Conservation (phyloP, 192 early-diverging fungal genomes). For the Linnemannia schmuckeri region DNA sequence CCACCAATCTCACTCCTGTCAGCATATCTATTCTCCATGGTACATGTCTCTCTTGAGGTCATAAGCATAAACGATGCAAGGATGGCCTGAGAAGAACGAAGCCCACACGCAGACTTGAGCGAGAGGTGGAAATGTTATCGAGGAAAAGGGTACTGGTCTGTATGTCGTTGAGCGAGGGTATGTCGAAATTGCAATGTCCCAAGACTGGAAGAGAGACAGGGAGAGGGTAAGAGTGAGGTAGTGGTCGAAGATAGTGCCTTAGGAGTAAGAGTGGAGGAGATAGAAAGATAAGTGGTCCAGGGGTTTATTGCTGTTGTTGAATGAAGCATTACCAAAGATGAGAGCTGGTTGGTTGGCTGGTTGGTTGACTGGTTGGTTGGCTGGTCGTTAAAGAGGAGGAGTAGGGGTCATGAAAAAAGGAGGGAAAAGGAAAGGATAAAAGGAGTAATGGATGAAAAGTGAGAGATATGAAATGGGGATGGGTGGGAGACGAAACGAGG, state of each 20-base stretch:
- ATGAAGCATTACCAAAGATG: background rate
- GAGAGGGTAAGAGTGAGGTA: background rate
- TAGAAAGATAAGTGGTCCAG: background rate
- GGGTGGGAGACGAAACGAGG: background rate
- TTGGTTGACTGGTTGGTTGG: background rate
- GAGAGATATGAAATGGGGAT: background rate
- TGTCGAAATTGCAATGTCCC: background rate
- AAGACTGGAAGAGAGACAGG: background rate
- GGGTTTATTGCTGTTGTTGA: constrained; percentile 7
- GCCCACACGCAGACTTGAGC: background rate
- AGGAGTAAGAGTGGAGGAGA: background rate
- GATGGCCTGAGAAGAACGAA: background rate
- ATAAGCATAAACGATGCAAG: too few species aligned
- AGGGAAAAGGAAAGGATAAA: background rate
- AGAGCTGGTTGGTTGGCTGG: background rate
- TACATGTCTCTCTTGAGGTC: too few species aligned
- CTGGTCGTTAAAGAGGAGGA: background rate
- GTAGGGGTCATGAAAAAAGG: background rate
- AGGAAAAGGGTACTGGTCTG: background rate
- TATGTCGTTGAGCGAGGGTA: background rate
- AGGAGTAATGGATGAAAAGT: background rate
- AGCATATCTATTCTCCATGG: too few species aligned
- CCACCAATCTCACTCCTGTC: too few species aligned
- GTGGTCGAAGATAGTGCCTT: background rate
- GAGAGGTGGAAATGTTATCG: background rate